Conservation (phyloP, 2,329 filamentous ascomycete species). For the Aspergillus sp. region DNA sequence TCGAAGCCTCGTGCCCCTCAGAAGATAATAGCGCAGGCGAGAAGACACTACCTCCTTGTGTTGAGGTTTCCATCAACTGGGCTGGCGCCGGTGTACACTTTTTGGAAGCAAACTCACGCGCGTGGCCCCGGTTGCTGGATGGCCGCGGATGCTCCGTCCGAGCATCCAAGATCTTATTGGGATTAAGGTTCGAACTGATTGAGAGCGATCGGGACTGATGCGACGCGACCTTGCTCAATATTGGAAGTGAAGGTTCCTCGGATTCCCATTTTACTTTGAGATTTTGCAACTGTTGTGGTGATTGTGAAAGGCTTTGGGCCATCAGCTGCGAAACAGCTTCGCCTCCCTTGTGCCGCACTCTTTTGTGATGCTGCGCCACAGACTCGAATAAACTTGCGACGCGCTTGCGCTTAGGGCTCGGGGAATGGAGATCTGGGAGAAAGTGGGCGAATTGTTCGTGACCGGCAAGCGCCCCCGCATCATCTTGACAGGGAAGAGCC, state of each 20-base stretch:
- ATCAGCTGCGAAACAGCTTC: conserved; percentile 47
- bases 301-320: conserved; percentile 36
- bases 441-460: conserved; percentile 38
- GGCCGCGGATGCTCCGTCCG: conserved; percentile 25
- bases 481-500: conserved; percentile 39
- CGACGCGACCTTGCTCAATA: conserved; percentile 34
- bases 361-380: conserved; percentile 46
- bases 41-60: conserved; percentile 16
- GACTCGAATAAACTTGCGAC: conserved; percentile 49
- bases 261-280: conserved; percentile 43
- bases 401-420: conserved; percentile 49
- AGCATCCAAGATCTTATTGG: conserved; percentile 24
- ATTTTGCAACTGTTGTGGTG: conserved; percentile 36
- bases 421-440: conserved; percentile 43
- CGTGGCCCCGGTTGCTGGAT: conserved; percentile 29
- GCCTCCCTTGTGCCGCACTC: conserved; percentile 45
- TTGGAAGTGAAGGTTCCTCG: conserved; percentile 35
- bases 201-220: conserved; percentile 42
- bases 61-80: conserved; percentile 29
- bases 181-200: conserved; percentile 32
- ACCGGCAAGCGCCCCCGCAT: conserved; percentile 19
- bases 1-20: conserved; percentile 24
- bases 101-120: conserved; percentile 19
- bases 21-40: conserved; percentile 23
- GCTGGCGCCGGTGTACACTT: conserved; percentile 34